phyloP scores from a whole-genome alignment of 805 yeast genomes.

The Wickerhamiella musiphila region DNA sequence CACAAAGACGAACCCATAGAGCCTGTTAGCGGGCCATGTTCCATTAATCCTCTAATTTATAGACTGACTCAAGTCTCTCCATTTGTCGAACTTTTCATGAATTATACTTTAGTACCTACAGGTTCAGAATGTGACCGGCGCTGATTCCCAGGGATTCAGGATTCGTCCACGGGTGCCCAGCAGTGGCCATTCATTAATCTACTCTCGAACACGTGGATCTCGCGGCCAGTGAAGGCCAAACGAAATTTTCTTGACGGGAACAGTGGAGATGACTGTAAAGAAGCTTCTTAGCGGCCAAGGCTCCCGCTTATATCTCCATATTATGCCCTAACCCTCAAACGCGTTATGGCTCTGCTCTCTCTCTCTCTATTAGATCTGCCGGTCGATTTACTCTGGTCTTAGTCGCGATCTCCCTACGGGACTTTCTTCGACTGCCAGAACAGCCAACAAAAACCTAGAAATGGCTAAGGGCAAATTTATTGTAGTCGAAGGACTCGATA shows the following conservation, averaged over 20 bases:
- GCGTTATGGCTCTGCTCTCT: neutral
- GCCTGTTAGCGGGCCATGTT: too few species aligned
- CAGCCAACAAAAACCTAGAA: too few species aligned
- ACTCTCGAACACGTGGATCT: too few species aligned
- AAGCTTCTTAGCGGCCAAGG: neutral
- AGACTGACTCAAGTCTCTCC: too few species aligned
- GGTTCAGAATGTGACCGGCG: constrained; percentile 17
- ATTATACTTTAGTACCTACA: too few species aligned
- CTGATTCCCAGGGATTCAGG: constrained; percentile 23
- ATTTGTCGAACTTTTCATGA: too few species aligned
- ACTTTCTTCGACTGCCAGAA: too few species aligned
- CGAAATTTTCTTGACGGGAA: neutral
- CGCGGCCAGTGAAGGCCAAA: neutral
- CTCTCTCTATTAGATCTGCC: neutral
- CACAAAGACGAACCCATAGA: too few species aligned
- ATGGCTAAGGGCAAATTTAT: constrained; percentile 62
- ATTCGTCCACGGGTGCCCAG: constrained; percentile 23
- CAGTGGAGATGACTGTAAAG: constrained; percentile 11
- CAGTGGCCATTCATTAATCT: constrained; percentile 15
- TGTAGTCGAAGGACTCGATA: constrained; percentile 79
- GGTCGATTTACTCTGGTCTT: too few species aligned
- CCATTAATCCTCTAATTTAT: too few species aligned
- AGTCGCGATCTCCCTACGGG: too few species aligned
- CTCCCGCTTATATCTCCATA: neutral
- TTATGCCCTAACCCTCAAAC: too few species aligned